Conservation (phyloP, 768 basidiomycete species). For the Galerina sulciceps region DNA sequence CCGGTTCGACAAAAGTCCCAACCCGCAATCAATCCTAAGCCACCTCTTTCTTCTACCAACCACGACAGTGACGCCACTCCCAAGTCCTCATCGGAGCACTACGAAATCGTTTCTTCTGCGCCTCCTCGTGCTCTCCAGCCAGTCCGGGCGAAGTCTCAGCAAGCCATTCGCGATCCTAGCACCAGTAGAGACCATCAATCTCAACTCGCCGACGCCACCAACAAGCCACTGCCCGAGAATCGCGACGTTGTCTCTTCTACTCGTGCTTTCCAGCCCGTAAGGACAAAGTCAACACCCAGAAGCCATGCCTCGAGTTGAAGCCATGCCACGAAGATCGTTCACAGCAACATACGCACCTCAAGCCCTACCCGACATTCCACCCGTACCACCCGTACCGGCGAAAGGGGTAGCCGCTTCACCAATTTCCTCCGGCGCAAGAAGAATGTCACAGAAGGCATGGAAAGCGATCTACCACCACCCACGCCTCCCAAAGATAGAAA, state of each 20-base stretch:
- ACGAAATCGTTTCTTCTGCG: neutral
- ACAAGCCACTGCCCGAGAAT: too few species aligned
- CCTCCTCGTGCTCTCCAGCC: conserved; percentile 17
- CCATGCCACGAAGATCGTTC: conserved; percentile 34
- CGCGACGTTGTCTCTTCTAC: too few species aligned
- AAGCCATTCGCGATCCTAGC: conserved; percentile 1
- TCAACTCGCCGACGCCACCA: too few species aligned
- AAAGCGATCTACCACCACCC: conserved; percentile 37
- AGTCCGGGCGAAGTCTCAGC: conserved; percentile 20
- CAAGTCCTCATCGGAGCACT: conserved; percentile 7
- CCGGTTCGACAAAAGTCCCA: conserved; percentile 21
- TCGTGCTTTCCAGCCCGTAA: too few species aligned
- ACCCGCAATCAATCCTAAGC: conserved; percentile 13
- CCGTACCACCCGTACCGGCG: conserved; percentile 19
- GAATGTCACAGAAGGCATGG: conserved; percentile 30
- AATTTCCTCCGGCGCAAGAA: conserved; percentile 46
- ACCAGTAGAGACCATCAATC: too few species aligned
- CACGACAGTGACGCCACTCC: conserved; percentile 2
- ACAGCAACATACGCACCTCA: conserved; percentile 36
- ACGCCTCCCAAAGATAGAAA: conserved; percentile 51
- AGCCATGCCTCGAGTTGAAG: conserved; percentile 7
- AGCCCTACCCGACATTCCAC: conserved; percentile 18
- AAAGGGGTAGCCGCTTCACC: conserved; percentile 33
- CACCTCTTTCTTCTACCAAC: neutral
- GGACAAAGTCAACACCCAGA: neutral